These are phyloP conservation scores for Aspergillus ochraceus DNA, from an alignment of 2,329 filamentous ascomycete species.

Conservation along the genomic window DNA sequence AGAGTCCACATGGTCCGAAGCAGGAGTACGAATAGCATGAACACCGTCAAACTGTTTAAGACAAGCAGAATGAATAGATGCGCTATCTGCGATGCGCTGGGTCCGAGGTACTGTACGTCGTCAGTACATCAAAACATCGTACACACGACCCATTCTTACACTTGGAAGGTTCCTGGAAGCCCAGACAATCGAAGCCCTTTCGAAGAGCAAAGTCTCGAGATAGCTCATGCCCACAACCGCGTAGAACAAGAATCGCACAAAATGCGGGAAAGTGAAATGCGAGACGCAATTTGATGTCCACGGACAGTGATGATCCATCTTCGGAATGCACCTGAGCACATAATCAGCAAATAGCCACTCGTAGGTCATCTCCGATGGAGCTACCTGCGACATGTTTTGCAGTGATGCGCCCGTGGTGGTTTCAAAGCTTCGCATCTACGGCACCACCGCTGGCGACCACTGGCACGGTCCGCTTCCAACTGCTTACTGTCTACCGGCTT, in stretches of 20 bases:
- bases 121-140: neutral
- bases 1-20: conserved; percentile 57
- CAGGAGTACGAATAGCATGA: conserved; percentile 56
- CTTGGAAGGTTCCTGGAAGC: conserved; percentile 55
- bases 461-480: conserved; percentile 19
- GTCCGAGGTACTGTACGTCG: conserved; percentile 57
- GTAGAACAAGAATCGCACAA: conserved; percentile 63
- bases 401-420: conserved; percentile 65
- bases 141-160: conserved; percentile 39
- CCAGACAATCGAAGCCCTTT: conserved; percentile 56
- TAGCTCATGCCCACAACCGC: conserved; percentile 58
- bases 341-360: neutral
- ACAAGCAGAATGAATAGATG: conserved; percentile 57
- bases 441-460: conserved; percentile 54
- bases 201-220: conserved; percentile 56
- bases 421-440: conserved; percentile 62
- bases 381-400: conserved; percentile 62
- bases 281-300: conserved; percentile 68
- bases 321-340: conserved; percentile 56
- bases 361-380: neutral
- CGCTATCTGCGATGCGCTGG: conserved; percentile 51
- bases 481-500: conserved; percentile 20
- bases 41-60: conserved; percentile 58
- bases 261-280: conserved; percentile 65
- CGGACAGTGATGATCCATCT: conserved; percentile 68